A percentile compares a stretch with the other conserved stretches of the same genome.
phyloP scores from a whole-genome alignment of 116 monocot genomes.

The Trichopus zeylanicus region DNA sequence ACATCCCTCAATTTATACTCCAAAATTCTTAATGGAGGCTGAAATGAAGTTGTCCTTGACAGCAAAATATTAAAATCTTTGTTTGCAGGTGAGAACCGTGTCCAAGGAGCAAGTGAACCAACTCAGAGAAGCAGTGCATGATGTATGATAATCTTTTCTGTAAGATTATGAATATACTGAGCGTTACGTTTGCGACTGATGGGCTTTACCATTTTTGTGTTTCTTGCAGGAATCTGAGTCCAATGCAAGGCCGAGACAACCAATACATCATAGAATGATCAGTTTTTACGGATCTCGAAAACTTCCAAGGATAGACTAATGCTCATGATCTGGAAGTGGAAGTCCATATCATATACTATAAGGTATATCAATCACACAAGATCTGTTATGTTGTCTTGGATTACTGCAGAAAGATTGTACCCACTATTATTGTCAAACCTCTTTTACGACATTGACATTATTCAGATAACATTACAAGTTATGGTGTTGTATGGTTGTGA shows the following conservation, averaged over 20 bases:
- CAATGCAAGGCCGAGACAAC: conserved; percentile 23
- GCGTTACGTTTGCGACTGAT: neutral
- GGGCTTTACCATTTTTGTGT: neutral
- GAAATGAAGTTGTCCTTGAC: too few species aligned
- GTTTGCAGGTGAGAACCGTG: conserved; percentile 19
- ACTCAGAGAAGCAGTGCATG: conserved; percentile 25
- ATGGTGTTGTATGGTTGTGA: too few species aligned
- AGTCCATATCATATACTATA: too few species aligned
- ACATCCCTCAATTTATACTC: too few species aligned
- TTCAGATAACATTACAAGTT: too few species aligned
- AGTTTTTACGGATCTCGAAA: conserved; percentile 8
- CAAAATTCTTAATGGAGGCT: too few species aligned
- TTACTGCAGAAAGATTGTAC: too few species aligned
- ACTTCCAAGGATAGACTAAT: neutral
- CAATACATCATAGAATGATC: neutral
- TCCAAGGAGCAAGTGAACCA: conserved; percentile 17
- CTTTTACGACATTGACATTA: too few species aligned
- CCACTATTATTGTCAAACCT: too few species aligned
- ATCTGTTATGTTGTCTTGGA: too few species aligned
- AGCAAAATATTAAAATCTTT: neutral
- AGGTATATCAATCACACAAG: too few species aligned
- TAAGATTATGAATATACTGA: neutral
- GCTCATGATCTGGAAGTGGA: too few species aligned
- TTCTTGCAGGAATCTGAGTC: conserved; percentile 8
- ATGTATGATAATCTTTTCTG: conserved; percentile 11